A percentile compares a stretch with the other conserved stretches of the same genome.
Conservation (phyloP, 164 flowering plant genomes). For the Sedum album region DNA sequence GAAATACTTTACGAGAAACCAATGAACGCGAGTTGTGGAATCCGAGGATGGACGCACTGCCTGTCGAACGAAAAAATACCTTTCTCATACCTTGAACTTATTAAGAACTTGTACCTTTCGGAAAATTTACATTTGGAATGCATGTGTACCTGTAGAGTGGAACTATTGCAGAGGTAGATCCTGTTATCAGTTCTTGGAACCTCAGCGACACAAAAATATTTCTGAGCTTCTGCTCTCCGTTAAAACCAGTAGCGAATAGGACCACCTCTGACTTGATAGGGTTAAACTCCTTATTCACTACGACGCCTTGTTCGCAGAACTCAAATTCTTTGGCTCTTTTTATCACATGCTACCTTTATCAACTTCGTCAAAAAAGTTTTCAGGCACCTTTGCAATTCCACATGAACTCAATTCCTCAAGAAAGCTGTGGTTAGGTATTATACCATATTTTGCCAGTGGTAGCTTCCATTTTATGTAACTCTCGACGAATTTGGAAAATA, state of each 20-base stretch:
- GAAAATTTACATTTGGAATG: too few species aligned
- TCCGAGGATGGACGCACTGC: slow-evolving; percentile 3
- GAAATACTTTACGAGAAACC: not conserved
- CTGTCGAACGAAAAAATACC: not conserved
- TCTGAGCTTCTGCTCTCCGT: not conserved
- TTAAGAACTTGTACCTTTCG: too few species aligned
- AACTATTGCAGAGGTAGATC: not conserved
- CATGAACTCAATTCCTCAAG: not conserved
- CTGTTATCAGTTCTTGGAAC: not conserved
- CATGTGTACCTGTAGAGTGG: not conserved
- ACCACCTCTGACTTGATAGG: not conserved
- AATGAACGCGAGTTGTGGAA: not conserved
- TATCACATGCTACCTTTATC: not conserved
- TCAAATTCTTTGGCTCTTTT: not conserved
- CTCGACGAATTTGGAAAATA: not conserved
- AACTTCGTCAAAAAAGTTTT: not conserved
- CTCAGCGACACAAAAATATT: not conserved
- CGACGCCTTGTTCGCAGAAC: not conserved
- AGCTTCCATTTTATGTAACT: not conserved
- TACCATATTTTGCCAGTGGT: not conserved
- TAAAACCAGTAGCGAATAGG: not conserved
- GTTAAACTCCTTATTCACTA: not conserved
- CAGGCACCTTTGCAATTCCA: not conserved
- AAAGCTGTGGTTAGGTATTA: not conserved
- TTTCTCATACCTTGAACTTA: not conserved